Base-by-base conservation (phyloP, 2,329 filamentous ascomycete genomes). In the Alternaria gaisen region DNA sequence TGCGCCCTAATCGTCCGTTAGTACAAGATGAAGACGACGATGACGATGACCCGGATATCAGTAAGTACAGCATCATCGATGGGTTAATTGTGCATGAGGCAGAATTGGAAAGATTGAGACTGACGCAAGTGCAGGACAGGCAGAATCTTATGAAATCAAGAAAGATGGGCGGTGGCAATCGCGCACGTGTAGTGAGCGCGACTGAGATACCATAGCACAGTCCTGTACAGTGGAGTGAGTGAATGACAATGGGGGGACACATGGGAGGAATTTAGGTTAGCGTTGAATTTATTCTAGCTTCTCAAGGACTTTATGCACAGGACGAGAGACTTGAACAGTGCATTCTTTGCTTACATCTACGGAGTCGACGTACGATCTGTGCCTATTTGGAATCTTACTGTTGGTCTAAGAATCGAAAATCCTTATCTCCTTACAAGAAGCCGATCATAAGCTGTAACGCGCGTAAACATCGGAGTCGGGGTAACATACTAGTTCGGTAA, bases 51-150 rank as follows among this genome's bases (percentile, higher is more conserved):
- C 22, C 56, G n/a, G 60, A 62, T 24, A 61, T 57, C 2, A 59
- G 64, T 61, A 53, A 66, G 54, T 64, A 65, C 22, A 41, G n/a
- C 16, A 38, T 53, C 11, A 14, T 59, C 22, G 30, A 59, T 22
- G 60, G 58, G 30, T 14, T 60, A n/a, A 53, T 66, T 26, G 5
- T 67, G 11, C 22, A 55, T 47, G 41, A 41, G 8, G n/a, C 41
- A 5, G n/a, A 40, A 14, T 38, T 47, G 6, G 26, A 22, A 26
- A 26, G n/a, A n/a, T 5, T 32, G n/a, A 51, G 34, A 18, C 56
- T 63, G 50, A 63, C 36, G 51, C 12, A 44, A 26, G 20, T n/a
- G n/a, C 22, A 55, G 32, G 30, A 47, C 22, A 50, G 22, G 50
- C 40, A 43, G 53, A 28, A 9, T 22, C 34, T 16, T 58, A 61